Percentiles rank a stretch among this genome's conserved stretches.
Conservation (phyloP, 108 stramenopile species). For the Skeletonema costatum region DNA sequence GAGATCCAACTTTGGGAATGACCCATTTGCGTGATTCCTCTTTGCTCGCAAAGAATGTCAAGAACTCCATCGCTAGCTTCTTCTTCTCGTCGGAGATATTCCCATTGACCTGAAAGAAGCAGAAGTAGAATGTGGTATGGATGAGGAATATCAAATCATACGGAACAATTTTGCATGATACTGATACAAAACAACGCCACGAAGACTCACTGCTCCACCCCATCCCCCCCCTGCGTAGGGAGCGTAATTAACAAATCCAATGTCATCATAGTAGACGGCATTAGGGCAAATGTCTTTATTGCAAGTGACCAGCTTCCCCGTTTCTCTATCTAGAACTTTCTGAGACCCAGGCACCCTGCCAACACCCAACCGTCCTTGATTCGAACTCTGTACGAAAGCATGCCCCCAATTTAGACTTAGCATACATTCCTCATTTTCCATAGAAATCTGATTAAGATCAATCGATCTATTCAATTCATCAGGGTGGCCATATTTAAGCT, state of each 20-base stretch:
- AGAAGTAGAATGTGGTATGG: background rate
- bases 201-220: constrained; percentile 30
- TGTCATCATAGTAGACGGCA: constrained; percentile 43
- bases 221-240: constrained; percentile 62
- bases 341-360: constrained; percentile 33
- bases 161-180: no score
- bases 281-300: constrained; percentile 36
- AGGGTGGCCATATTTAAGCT: no score
- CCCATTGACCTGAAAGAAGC: constrained; percentile 5
- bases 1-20: constrained; percentile 27
- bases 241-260: constrained; percentile 47
- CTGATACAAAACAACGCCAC: background rate
- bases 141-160: no score
- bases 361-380: constrained; percentile 35
- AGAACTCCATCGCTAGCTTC: constrained; percentile 48
- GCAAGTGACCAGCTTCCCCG: constrained; percentile 39
- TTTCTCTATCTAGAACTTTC: constrained; percentile 24
- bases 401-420: constrained; percentile 53
- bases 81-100: constrained; percentile 7
- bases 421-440: no score
- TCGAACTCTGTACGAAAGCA: no score
- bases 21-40: constrained; percentile 30
- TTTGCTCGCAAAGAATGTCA: constrained; percentile 32
- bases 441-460: no score
- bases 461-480: no score